Base-by-base conservation (phyloP, 2,329 filamentous ascomycete species). In the Ascochyta lentis region DNA sequence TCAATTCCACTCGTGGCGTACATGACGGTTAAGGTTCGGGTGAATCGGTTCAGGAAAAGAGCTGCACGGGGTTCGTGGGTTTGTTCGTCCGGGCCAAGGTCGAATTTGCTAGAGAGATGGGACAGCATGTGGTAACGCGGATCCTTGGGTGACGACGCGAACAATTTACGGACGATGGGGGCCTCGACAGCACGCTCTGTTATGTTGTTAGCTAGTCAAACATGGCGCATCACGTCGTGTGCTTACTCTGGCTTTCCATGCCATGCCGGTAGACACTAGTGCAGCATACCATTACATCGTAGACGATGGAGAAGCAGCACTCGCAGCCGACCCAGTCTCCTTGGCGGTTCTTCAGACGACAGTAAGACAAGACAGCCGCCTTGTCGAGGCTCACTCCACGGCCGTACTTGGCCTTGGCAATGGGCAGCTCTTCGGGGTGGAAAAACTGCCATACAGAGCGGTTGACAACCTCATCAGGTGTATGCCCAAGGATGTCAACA, bases 101-200 rank as follows among this genome's bases (percentile, higher is more conserved):
- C 78, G 78, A 96, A 96, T 72, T 94, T 95, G 69, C 87, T 84
- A 10, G 92, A 96, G 15, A 96, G 80, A 62, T 93, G 90, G 52
- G 91, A 89, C 70, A 96, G 79, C 91, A 96, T 96, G 76, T 95
- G 90, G 74, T 96, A 96, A 60, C 91, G 87, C 16, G 91, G 91
- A 69, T 96, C 92, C 67, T 87, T 83, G 13, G 90, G 89, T 7
- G 91, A 94, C 24, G 89, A 91, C 3, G 90, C 88, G 74, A 96
- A 96, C 26, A 94, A 81, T 45, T 89, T 87, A 50, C 91, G 86
- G 52, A 96, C 88, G 56, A 91, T 83, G 1, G 91, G 91, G 35
- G 91, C 91, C 66, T 92, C 90, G 4, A 86, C 80, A 15, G 90
- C 90, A 64, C 91, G 86, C 68, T 89, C 91, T 95, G 67, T n/a